phyloP scores from a whole-genome alignment of 2,329 filamentous ascomycete genomes.

The Fusarium palustre region DNA sequence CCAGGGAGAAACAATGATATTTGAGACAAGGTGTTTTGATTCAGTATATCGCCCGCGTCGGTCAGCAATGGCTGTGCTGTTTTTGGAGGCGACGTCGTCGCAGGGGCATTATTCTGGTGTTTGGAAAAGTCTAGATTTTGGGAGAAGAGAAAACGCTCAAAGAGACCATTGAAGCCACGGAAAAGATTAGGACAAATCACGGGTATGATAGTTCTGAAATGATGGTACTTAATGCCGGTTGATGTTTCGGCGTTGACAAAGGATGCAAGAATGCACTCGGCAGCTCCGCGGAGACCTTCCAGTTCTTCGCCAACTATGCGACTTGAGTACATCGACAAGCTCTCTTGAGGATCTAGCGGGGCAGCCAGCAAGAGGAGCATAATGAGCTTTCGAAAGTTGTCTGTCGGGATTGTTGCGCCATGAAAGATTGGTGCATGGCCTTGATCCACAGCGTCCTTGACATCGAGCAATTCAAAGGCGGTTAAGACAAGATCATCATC shows the following conservation, averaged over 20 bases:
- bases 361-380: constrained; percentile 77
- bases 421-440: constrained; percentile 64
- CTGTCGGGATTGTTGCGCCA: constrained; percentile 77
- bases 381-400: constrained; percentile 77
- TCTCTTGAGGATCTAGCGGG: constrained; percentile 73
- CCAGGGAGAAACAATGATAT: constrained; percentile 79
- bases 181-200: constrained; percentile 74
- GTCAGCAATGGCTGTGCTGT: constrained; percentile 62
- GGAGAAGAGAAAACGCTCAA: constrained; percentile 81
- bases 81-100: constrained; percentile 36
- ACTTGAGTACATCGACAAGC: constrained; percentile 69
- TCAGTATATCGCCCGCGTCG: constrained; percentile 70
- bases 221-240: constrained; percentile 70
- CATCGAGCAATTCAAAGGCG: constrained; percentile 75
- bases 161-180: constrained; percentile 73
- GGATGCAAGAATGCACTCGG: constrained; percentile 72
- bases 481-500: constrained; percentile 75
- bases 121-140: constrained; percentile 76
- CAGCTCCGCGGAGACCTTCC: constrained; percentile 68
- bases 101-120: constrained; percentile 51
- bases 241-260: constrained; percentile 74
- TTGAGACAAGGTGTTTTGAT: constrained; percentile 73
- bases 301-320: constrained; percentile 68
- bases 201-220: constrained; percentile 71
- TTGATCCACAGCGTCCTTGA: constrained; percentile 69